These are phyloP conservation scores for Xanthoparmelia taractica DNA, from an alignment of 495 filamentous ascomycete species.

Conservation along the genomic window DNA sequence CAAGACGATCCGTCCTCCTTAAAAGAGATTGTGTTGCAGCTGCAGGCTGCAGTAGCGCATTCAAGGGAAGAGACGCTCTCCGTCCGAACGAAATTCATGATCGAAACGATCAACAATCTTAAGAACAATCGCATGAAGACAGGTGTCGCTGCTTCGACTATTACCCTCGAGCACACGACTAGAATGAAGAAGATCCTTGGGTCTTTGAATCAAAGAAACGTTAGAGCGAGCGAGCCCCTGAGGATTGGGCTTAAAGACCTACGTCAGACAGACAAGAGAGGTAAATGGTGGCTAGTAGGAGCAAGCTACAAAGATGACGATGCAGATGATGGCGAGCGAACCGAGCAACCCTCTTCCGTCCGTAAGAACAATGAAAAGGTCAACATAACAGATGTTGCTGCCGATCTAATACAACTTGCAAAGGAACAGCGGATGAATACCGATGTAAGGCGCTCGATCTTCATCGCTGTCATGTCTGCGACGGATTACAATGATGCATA, in stretches of 20 bases:
- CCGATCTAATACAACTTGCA: conserved; percentile 67
- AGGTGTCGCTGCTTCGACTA: conserved; percentile 50
- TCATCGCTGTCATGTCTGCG: conserved; percentile 82
- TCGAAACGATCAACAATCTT: conserved; percentile 87
- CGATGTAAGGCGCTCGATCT: conserved; percentile 83
- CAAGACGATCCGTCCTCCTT: conserved; percentile 86
- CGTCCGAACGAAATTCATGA: conserved; percentile 94
- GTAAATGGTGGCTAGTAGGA: conserved; percentile 97
- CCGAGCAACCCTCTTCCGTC: neutral
- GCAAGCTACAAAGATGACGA: conserved; percentile 65
- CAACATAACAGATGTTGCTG: conserved; percentile 46
- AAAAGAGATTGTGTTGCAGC: conserved; percentile 78
- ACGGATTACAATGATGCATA: conserved; percentile 78
- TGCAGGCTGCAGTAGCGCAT: conserved; percentile 62
- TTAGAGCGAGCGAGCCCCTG: conserved; percentile 73
- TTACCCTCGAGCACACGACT: conserved; percentile 67
- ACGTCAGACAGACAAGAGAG: conserved; percentile 69
- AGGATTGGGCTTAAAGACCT: conserved; percentile 75
- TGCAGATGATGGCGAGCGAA: neutral
- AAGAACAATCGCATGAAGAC: conserved; percentile 90
- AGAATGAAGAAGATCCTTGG: conserved; percentile 79
- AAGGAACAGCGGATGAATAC: conserved; percentile 90
- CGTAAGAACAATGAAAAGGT: conserved; percentile 18
- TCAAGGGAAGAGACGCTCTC: conserved; percentile 64
- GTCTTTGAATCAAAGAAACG: conserved; percentile 56